Evolutionary conservation across 1,284 basidiomycete genomes (phyloP), one percentile per base, ranked within the genome.

Genomic region (Naganishia sp.): DNA sequence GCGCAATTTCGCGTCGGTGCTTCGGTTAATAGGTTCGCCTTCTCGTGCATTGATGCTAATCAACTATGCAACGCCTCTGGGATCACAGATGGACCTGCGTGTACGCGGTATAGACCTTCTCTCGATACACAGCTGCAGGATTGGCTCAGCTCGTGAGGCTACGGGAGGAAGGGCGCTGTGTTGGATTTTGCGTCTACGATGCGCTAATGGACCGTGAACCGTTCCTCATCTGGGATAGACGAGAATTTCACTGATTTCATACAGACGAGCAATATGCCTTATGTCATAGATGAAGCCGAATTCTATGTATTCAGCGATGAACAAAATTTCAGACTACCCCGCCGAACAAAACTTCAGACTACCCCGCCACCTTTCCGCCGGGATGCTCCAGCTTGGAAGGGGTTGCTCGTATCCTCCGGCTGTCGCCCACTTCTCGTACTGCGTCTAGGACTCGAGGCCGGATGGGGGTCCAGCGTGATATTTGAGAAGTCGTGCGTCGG

Each of bases 351-450:
- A 25, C 21, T 49, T 49, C 21, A 77, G 17, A 79, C 71, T 10
- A 77, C 75, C 25, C 77, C 77, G 10, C 76, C 77, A 43, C 74
- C 76, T 39, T 72, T 71, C 43, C 74, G 54, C 45, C 73, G 71
- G 10, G 57, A 61, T 49, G 63, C 70, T 2, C 72, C 73, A 58
- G 71, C 73, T 50, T 71, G 73, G 68, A 77, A 79, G 25, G 76
- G 76, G 67, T 79, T 79, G 51, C 63, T 66, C 67, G 73, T 71
- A 3, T 71, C 64, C 66, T 77, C 77, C 21, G 46, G 46, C 31
- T 23, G 47, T 23, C 57, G 46, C 10, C 28, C 32, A 42, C 21
- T 61, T 4, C 77, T 75, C 39, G 77, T 78, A 6, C 72, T 71
- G 0, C 68, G 70, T 51, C 63, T 67, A 7, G 56, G 42, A 41